Evolutionary conservation across 2,329 filamentous ascomycete species (phyloP).

Genomic region (Aspergillus pseudoterreus): DNA sequence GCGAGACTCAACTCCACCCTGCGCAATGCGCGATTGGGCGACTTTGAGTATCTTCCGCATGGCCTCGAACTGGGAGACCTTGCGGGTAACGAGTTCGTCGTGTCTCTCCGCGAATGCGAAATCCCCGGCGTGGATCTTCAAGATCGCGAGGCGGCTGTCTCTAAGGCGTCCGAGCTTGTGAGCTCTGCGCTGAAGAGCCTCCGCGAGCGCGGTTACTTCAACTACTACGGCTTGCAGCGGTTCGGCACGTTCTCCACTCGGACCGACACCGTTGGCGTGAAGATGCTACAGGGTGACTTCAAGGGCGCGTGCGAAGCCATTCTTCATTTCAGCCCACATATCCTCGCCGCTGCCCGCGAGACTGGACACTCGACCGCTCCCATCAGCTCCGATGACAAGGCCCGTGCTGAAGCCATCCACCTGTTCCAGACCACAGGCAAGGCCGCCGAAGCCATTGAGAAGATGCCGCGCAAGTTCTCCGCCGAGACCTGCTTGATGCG

Average conservation of each 20-base stretch:
- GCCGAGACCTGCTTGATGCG: constrained; percentile 77
- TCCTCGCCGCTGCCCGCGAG: constrained; percentile 56
- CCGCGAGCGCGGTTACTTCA: constrained; percentile 77
- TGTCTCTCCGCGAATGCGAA: constrained; percentile 81
- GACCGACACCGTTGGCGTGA: constrained; percentile 79
- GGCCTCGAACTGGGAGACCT: constrained; percentile 80
- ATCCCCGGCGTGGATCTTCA: constrained; percentile 48
- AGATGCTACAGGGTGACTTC: constrained; percentile 78
- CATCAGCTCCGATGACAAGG: constrained; percentile 70
- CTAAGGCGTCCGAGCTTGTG: constrained; percentile 45
- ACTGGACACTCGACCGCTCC: constrained; percentile 40
- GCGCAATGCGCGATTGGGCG: constrained; percentile 65
- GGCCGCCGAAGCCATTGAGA: constrained; percentile 57
- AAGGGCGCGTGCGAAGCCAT: constrained; percentile 75
- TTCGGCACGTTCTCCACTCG: constrained; percentile 86
- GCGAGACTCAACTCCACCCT: constrained; percentile 59
- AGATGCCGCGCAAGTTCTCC: constrained; percentile 74
- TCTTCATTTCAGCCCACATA: constrained; percentile 65
- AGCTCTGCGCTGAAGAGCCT: constrained; percentile 63
- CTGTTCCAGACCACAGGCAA: constrained; percentile 64
- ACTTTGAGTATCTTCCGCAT: constrained; percentile 71
- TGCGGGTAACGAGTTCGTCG: constrained; percentile 84
- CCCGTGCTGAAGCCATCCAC: constrained; percentile 74
- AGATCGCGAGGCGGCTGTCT: constrained; percentile 46
- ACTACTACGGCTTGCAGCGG: constrained; percentile 96